Base-by-base conservation (phyloP, 2,329 filamentous ascomycete species). In the Fusarium staphyleae region DNA sequence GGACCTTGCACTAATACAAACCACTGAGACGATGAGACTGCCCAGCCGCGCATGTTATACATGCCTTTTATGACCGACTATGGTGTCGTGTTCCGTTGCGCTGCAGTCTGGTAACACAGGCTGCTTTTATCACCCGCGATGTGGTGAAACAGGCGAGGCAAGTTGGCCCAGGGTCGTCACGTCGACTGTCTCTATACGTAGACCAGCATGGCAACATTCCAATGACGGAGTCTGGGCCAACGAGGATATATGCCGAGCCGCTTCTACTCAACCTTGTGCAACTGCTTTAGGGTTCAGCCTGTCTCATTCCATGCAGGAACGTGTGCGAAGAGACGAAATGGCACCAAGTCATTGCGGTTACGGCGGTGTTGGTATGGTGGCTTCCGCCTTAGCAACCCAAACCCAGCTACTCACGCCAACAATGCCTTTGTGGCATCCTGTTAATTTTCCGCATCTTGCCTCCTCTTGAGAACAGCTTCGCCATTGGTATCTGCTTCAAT, bases 311-410 rank as follows among this genome's bases (percentile, higher is more conserved):
- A 40, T 36, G 15, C 32, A 59, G 58, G 37, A 59, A 51, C 58
- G 41, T 15, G 16, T 35, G 24, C 13, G 11, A 37, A 13, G 4
- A 51, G 39, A 53, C 19, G 28, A 56, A 24, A 39, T 49, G 39
- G 49, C 55, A 61, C 39, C 5, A 24, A 48, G 30, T 42, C 37
- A 44, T 40, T 51, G 13, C 37, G 12, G 40, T n/a, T 44, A 11
- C 12, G 18, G 14, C 13, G 13, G 28, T n/a, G 10, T 54, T 51
- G 58, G 58, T 32, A 62, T 60, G 59, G 29, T 54, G 59, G 52
- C 59, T 57, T 57, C 41, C 18, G 28, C 52, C 52, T 61, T 32
- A 43, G 59, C 48, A 63, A 63, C 59, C 59, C 29, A 48, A 28
- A 54, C 57, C 9, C n/a, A 63, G 59, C 9, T 16, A 15, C 28